Evolutionary conservation across 345 rosid genomes (phyloP).

Genomic region (Cardamine resedifolia): DNA sequence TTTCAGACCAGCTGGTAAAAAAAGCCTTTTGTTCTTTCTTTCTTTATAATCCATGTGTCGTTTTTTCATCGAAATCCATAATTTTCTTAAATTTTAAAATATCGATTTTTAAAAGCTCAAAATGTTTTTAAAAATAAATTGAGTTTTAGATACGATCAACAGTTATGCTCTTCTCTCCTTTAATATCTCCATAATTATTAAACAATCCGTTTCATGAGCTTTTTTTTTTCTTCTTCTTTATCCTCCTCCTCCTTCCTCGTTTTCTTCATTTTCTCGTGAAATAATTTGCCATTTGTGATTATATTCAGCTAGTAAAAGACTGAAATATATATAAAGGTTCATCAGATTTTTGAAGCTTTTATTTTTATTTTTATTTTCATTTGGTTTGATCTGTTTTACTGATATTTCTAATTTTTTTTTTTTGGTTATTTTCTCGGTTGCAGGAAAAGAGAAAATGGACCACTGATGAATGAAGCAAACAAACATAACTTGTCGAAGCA

Average conservation of each 20-base stretch:
- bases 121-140: neutral
- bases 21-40: slow-evolving; percentile 21
- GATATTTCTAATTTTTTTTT: neutral
- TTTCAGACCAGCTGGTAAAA: slow-evolving; percentile 37
- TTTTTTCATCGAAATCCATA: neutral
- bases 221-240: neutral
- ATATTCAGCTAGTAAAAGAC: slow-evolving; percentile 8
- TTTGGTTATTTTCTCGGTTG: neutral
- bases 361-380: neutral
- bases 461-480: slow-evolving; percentile 28
- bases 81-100: neutral
- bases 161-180: slow-evolving; percentile 34
- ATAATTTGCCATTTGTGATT: neutral
- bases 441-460: slow-evolving; percentile 28
- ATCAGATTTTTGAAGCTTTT: slow-evolving; percentile 13
- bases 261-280: neutral
- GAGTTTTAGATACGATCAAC: slow-evolving; percentile 24
- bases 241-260: neutral
- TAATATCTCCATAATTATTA: slow-evolving; percentile 33
- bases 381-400: neutral
- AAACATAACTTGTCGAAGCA: neutral
- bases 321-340: neutral
- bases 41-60: slow-evolving; percentile 29
- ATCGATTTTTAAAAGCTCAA: neutral
- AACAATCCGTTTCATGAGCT: slow-evolving; percentile 26